Evolutionary conservation across 129 eudicot species (phyloP), one percentile per base, ranked within the genome.

Genomic region (Centaurea solstitialis): DNA sequence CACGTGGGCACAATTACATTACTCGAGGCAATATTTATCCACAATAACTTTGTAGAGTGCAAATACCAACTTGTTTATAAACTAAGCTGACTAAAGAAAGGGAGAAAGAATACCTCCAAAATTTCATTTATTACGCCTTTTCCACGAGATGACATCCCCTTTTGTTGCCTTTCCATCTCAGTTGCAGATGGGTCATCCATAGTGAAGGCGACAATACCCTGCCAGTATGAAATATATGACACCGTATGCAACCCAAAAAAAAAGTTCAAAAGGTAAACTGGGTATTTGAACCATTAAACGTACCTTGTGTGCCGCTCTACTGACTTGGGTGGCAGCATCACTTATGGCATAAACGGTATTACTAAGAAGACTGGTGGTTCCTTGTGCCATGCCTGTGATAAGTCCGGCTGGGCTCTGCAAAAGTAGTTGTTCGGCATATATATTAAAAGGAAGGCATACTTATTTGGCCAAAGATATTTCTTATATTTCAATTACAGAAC

Each of bases 241-340:
- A 79, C 43, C 23, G 24, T 18, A 10, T 30, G 76, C 50, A 39
- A n/a, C n/a, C n/a, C n/a, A n/a, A 15, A 77, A 82, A 82, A 62
- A 45, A 24, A 74, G 43, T 26, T 13, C 11, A 38, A 59, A 79
- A 74, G 15, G 10, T 12, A 45, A 45, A 65, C 28, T 26, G 73
- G 45, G 35, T 20, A 74, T 28, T 45, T 33, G 21, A 76, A 81
- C 22, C 22, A 30, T 22, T 78, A 82, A 21, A 67, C 1, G 74
- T 20, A 57, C 99, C 98, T 95, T 93, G 80, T 93, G 99, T 6
- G 97, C 98, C 41, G 94, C 98, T 85, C 90, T 86, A 84, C 98
- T 95, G 91, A 95, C 94, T 86, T 95, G 97, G 81, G 97, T 95
- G 37, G 99, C 93, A 80, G 99, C 97, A 82, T 95, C 98, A 88